Evolutionary conservation across 192 early-diverging fungal species (phyloP).

Genomic region (Neocallimastix lanati): DNA sequence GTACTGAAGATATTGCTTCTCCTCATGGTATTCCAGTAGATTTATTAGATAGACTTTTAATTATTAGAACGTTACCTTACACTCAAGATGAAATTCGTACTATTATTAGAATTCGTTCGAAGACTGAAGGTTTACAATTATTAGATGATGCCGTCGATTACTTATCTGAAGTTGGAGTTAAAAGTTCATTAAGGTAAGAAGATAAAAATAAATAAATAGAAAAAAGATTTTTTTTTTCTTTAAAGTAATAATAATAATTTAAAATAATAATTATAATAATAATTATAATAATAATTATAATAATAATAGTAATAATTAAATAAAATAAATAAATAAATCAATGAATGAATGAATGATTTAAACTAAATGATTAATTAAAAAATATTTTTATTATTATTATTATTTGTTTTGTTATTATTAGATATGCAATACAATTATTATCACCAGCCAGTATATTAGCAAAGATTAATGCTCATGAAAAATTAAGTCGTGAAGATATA

Average conservation of each 20-base stretch:
- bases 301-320: too few species aligned
- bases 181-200: conserved; percentile 1
- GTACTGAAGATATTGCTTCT: conserved; percentile 55
- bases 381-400: too few species aligned
- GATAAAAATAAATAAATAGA: too few species aligned
- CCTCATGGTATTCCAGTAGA: conserved; percentile 15
- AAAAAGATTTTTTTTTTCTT: too few species aligned
- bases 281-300: too few species aligned
- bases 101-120: conserved; percentile 1
- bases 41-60: conserved; percentile 3
- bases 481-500: conserved; percentile 68
- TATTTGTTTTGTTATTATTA: conserved; percentile 5
- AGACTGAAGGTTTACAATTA: not conserved
- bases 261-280: too few species aligned
- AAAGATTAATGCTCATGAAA: conserved; percentile 63
- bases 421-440: conserved; percentile 89
- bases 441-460: conserved; percentile 79
- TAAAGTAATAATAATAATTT: too few species aligned
- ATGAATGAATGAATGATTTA: too few species aligned
- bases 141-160: not conserved
- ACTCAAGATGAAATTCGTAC: conserved; percentile 4
- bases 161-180: conserved; percentile 1
- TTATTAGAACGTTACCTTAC: conserved; percentile 4
- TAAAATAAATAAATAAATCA: too few species aligned
- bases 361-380: too few species aligned